Conservation (phyloP, 2,329 filamentous ascomycete species). For the Talaromyces pinophilus region DNA sequence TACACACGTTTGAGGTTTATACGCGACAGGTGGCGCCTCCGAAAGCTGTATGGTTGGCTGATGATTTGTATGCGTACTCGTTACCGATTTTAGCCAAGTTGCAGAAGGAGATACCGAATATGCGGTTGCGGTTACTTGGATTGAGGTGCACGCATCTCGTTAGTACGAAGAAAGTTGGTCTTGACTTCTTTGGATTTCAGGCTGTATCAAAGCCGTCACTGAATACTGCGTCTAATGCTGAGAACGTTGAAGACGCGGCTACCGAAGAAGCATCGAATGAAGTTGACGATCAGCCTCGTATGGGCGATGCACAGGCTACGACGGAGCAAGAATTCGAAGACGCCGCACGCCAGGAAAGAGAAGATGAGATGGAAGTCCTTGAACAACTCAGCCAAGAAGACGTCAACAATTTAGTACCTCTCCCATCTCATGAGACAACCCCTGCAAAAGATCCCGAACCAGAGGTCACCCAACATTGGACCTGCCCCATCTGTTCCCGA, state of each 20-base stretch:
- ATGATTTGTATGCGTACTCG: slow-evolving; percentile 80
- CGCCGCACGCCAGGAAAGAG: slow-evolving; percentile 60
- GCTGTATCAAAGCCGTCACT: slow-evolving; percentile 22
- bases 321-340: slow-evolving; percentile 67
- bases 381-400: slow-evolving; percentile 63
- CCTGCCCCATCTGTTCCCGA: slow-evolving; percentile 82
- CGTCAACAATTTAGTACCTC: not conserved
- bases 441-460: not conserved
- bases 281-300: not conserved
- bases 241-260: not conserved
- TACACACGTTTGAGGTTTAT: slow-evolving; percentile 90
- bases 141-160: slow-evolving; percentile 84
- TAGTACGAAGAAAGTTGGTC: slow-evolving; percentile 77
- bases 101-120: slow-evolving; percentile 75
- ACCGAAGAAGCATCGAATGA: not conserved
- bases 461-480: slow-evolving; percentile 62
- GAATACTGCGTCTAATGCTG: not conserved
- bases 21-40: slow-evolving; percentile 78
- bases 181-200: slow-evolving; percentile 72
- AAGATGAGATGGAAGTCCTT: slow-evolving; percentile 62
- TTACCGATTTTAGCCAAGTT: slow-evolving; percentile 82
- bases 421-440: not conserved
- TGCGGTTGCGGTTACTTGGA: slow-evolving; percentile 84
- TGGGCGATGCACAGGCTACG: slow-evolving; percentile 54
- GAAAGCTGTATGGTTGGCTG: slow-evolving; percentile 68